Base-by-base conservation (phyloP, 2,329 filamentous ascomycete genomes). In the Neoarthrinium moseri region DNA sequence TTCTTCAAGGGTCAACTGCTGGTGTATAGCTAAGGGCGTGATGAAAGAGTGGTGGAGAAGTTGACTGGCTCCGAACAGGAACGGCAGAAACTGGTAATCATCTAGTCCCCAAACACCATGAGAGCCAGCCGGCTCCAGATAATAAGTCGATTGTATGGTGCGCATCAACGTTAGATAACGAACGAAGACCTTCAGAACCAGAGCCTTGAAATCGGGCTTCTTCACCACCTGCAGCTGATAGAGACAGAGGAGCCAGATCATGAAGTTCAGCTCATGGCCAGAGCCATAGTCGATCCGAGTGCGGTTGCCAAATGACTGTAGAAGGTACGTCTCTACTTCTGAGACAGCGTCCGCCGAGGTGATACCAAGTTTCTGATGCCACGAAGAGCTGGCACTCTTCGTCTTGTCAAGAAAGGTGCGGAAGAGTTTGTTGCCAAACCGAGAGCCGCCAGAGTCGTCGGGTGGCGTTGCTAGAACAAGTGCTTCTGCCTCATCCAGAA, bases 81-180 rank as follows among this genome's bases (percentile, higher is more conserved):
- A 99, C 0, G 95, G 94, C 1, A 96, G 73, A 69, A 99, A 99
- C 56, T 95, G 91, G 69, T 99, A 96, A 66, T 99, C 94, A 60
- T 99, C 94, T 2, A 99, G 74, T 15, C 94, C 94, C 94, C 94
- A 99, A 20, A 99, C 94, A 32, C 94, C 94, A 64, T 99, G 94
- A 1, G 92, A 96, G 12, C 94, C 94, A 1, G 94, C 94, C 2
- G 94, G 94, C 61, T 99, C 94, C 41, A 99, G 84, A 61, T 99
- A 99, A 70, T 99, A 99, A 3, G 90, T 89, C 52, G 83, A 84
- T 66, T 99, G 94, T 13, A 97, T 79, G 20, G 80, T 75, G 44
- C 91, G 89, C 91, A 97, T 96, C 46, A 97, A 75, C 40, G 74
- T 70, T 36, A 99, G 81, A 64, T 99, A 99, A 43, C 83, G 82